Base-by-base conservation (phyloP, 148 eudicot species). In the Selenicereus undatus region DNA sequence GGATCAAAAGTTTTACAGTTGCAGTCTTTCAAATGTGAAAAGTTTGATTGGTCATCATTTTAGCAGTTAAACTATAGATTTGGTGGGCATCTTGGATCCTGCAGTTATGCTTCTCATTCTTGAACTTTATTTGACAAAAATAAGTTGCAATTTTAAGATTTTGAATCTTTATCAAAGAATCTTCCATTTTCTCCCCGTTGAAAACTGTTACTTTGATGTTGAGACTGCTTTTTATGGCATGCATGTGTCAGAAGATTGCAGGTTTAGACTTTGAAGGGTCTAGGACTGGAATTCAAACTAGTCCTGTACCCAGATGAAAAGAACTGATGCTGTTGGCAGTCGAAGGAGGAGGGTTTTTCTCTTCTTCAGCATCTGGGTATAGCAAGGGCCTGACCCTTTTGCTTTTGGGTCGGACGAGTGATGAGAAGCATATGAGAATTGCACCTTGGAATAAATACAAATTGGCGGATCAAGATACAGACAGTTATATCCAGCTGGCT, bases 291-390 rank as follows among this genome's bases (percentile, higher is more conserved):
- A 76, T 51, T 75, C 60, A 74, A 77, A 83, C 62, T 77, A 74
- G 80, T 85, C 64, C 75, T 80, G 87, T 84, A 87, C 80, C 85
- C 89, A 85, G 88, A 95, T 95, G 99, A 93, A 89, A 88, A 90
- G 95, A 87, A 89, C 94, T 91, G 88, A 95, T 95, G 99, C 93
- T 95, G 90, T 86, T 95, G 76, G 94, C 99, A 87, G 99, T 91
- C 82, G 97, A 95, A 93, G 97, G 97, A 86, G 97, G 99, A 78
- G 97, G 97, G 80, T 95, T 95, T 83, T 95, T 95, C 93, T 93
- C 99, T 83, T 84, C 99, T 83, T 95, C 99, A 79, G 97, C 97
- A 51, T 86, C 94, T 71, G 99, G 97, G 30, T 93, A 93, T 88
- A 91, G 97, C 78, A 92, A 92, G 85, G 99, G 97, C 56, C 89